Evolutionary conservation across 1,284 basidiomycete genomes (phyloP).

Genomic region (Wolfiporia cocos): DNA sequence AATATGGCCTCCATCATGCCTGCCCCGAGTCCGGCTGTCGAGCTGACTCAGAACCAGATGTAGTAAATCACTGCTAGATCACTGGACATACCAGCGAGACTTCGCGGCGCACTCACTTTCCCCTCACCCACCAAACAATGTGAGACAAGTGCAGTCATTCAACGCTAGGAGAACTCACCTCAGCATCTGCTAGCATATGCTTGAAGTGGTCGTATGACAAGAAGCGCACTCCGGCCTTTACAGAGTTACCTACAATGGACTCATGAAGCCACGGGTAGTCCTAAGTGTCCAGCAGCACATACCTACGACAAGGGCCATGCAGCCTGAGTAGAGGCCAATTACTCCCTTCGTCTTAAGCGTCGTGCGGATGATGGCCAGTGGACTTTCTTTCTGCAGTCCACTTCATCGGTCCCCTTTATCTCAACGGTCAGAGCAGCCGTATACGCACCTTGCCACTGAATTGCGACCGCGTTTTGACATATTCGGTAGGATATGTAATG

Average conservation of each 20-base stretch:
- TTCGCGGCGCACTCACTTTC: slow-evolving; percentile 81
- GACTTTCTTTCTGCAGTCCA: slow-evolving; percentile 50
- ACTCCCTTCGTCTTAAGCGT: slow-evolving; percentile 74
- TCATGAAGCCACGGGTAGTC: too few species aligned
- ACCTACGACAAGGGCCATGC: slow-evolving; percentile 83
- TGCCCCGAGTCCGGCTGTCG: slow-evolving; percentile 84
- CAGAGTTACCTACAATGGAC: slow-evolving; percentile 56
- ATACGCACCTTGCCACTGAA: slow-evolving; percentile 65
- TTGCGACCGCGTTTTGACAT: slow-evolving; percentile 83
- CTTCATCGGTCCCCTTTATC: too few species aligned
- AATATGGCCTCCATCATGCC: slow-evolving; percentile 93
- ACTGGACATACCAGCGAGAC: slow-evolving; percentile 60
- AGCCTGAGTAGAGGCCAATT: slow-evolving; percentile 80
- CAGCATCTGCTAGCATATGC: slow-evolving; percentile 70
- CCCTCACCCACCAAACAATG: slow-evolving; percentile 46
- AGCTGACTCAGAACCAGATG: too few species aligned
- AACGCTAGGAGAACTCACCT: slow-evolving; percentile 43
- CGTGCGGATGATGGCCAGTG: slow-evolving; percentile 60
- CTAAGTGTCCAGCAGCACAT: slow-evolving; percentile 3
- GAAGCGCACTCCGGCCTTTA: slow-evolving; percentile 93
- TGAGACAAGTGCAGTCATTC: slow-evolving; percentile 3
- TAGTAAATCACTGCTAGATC: neutral
- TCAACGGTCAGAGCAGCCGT: too few species aligned
- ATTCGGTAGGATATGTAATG: slow-evolving; percentile 90
- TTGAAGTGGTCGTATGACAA: slow-evolving; percentile 96